Conservation (phyloP, 2,329 filamentous ascomycete genomes). For the Hypoxylon sp. region DNA sequence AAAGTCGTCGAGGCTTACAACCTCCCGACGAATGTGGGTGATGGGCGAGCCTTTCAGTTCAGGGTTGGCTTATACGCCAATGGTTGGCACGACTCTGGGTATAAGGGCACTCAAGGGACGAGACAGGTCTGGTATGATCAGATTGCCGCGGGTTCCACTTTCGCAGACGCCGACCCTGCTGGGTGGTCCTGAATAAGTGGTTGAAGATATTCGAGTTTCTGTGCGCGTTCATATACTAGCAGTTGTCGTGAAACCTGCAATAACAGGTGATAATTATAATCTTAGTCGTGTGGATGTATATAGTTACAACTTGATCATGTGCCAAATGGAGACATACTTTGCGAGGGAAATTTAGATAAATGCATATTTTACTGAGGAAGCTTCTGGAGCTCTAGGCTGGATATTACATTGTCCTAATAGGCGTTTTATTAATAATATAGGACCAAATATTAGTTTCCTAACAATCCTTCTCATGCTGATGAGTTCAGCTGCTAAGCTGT, state of each 20-base stretch:
- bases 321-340: neutral
- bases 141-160: conserved; percentile 61
- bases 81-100: conserved; percentile 62
- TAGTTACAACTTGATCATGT: neutral
- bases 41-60: conserved; percentile 62
- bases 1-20: conserved; percentile 60
- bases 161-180: conserved; percentile 58
- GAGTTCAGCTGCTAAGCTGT: too few relatives aligned
- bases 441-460: too few relatives aligned
- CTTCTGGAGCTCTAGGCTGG: too few relatives aligned
- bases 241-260: neutral
- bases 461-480: too few relatives aligned
- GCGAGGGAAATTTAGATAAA: too few relatives aligned
- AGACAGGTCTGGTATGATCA: conserved; percentile 67
- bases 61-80: conserved; percentile 66
- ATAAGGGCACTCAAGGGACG: conserved; percentile 59
- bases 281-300: neutral
- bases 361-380: too few relatives aligned
- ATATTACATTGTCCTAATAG: too few relatives aligned
- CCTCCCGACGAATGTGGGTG: conserved; percentile 62
- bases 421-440: too few relatives aligned
- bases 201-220: neutral
- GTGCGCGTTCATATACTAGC: neutral
- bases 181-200: conserved; percentile 23
- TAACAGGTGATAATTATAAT: neutral